Percentiles rank a stretch among this genome's conserved stretches.
These are phyloP conservation scores for Xylariaceae sp. DNA, from an alignment of 2,329 filamentous ascomycete genomes.

Conservation along the genomic window DNA sequence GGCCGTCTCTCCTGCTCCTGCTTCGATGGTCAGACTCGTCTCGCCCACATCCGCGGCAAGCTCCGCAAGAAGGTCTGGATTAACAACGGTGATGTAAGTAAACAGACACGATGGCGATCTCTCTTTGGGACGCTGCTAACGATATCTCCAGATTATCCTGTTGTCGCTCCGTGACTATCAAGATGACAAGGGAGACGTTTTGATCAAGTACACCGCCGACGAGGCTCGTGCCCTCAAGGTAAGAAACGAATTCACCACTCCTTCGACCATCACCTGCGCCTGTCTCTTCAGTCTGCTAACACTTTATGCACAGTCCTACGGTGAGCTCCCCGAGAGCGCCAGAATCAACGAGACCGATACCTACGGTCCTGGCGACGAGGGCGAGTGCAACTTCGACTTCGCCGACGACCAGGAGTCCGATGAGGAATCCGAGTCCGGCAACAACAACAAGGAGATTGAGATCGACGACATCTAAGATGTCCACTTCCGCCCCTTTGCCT, in stretches of 20 bases:
- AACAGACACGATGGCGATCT: background rate
- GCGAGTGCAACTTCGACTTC: slow-evolving; percentile 97
- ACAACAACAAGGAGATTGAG: slow-evolving; percentile 69
- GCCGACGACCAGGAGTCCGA: slow-evolving; percentile 78
- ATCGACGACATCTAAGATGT: slow-evolving; percentile 82
- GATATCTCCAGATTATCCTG: background rate
- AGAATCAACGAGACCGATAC: slow-evolving; percentile 99
- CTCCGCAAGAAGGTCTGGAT: slow-evolving; percentile 99
- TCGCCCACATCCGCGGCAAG: slow-evolving; percentile 86
- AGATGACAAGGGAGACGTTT: slow-evolving; percentile 87
- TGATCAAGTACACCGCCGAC: slow-evolving; percentile 92
- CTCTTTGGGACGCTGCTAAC: background rate
- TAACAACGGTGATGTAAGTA: slow-evolving; percentile 58
- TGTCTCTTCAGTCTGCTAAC: slow-evolving; percentile 4
- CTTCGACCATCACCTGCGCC: too few relatives aligned
- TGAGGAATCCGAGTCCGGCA: slow-evolving; percentile 49
- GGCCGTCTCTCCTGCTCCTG: slow-evolving; percentile 87
- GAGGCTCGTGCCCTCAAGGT: slow-evolving; percentile 87
- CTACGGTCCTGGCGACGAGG: slow-evolving; percentile 84
- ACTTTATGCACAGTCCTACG: slow-evolving; percentile 58
- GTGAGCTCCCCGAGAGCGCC: slow-evolving; percentile 91
- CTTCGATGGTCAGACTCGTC: slow-evolving; percentile 85
- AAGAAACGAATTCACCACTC: background rate
- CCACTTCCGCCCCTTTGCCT: slow-evolving; percentile 8
- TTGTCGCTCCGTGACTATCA: slow-evolving; percentile 86